Conservation (phyloP, 805 yeast genomes). For the Yarrowia divulgata region DNA sequence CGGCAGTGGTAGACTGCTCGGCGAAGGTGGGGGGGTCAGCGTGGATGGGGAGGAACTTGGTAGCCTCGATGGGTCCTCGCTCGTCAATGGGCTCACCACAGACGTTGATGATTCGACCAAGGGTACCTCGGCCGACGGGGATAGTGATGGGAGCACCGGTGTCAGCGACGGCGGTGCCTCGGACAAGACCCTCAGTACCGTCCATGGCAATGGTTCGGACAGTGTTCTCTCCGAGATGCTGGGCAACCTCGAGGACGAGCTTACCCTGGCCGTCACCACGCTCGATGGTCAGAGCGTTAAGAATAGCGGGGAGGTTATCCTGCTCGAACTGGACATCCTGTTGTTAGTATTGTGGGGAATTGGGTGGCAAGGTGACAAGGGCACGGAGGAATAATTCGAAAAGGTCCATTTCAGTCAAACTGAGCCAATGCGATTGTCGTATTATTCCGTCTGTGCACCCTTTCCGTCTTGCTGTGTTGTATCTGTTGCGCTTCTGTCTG, state of each 20-base stretch:
- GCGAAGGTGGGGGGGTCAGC: slow-evolving; percentile 96
- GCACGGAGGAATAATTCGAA: not conserved
- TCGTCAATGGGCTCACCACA: slow-evolving; percentile 99
- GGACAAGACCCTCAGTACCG: slow-evolving; percentile 99
- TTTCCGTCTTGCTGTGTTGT: not conserved
- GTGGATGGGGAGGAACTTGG: slow-evolving; percentile 96
- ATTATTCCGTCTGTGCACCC: too few relatives aligned
- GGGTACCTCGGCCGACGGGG: slow-evolving; percentile 99
- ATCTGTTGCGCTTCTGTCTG: not conserved
- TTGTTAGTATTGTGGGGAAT: slow-evolving; percentile 39
- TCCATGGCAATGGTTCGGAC: slow-evolving; percentile 99
- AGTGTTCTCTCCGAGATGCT: slow-evolving; percentile 99
- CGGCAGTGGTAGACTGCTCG: slow-evolving; percentile 97
- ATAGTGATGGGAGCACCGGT: slow-evolving; percentile 99
- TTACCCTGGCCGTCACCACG: slow-evolving; percentile 67
- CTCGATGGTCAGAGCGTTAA: slow-evolving; percentile 93
- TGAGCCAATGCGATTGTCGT: too few relatives aligned
- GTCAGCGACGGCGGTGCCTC: slow-evolving; percentile 91
- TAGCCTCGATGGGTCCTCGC: slow-evolving; percentile 96
- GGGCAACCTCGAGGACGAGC: slow-evolving; percentile 97
- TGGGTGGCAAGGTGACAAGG: not conserved
- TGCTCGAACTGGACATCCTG: slow-evolving; percentile 94
- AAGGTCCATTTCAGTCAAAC: too few relatives aligned
- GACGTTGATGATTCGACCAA: slow-evolving; percentile 97
- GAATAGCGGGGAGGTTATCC: slow-evolving; percentile 95